A percentile compares a stretch with the other conserved stretches of the same genome.
These are phyloP conservation scores for Flaveria linearis DNA, from an alignment of 129 eudicot genomes.

Conservation along the genomic window DNA sequence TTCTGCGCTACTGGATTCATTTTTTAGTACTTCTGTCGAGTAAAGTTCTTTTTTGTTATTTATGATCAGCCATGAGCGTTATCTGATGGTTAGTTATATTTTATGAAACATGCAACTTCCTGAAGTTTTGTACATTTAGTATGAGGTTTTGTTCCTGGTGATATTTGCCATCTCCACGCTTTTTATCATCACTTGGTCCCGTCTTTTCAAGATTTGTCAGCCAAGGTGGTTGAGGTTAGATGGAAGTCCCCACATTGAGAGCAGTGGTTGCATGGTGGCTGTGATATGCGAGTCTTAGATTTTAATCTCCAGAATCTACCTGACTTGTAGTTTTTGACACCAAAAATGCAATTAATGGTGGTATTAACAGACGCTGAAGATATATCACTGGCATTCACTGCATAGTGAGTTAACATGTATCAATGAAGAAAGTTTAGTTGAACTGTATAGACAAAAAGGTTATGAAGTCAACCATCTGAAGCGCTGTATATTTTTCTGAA, in stretches of 20 bases:
- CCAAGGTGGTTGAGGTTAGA: background rate
- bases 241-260: background rate
- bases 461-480: constrained; percentile 16
- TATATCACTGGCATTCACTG: background rate
- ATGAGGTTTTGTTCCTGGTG: constrained; percentile 9
- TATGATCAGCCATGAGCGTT: constrained; percentile 12
- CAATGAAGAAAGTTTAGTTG: constrained; percentile 3
- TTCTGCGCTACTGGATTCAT: constrained; percentile 10
- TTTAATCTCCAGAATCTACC: constrained; percentile 19
- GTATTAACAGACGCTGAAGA: constrained; percentile 9
- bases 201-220: constrained; percentile 10
- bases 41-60: constrained; percentile 7
- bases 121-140: constrained; percentile 21
- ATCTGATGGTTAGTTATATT: constrained; percentile 16
- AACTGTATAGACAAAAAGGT: constrained; percentile 14
- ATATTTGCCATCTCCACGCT: background rate
- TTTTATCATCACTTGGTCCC: constrained; percentile 1
- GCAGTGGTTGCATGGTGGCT: constrained; percentile 9
- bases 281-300: constrained; percentile 10
- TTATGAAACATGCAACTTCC: constrained; percentile 6
- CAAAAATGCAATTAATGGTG: constrained; percentile 1
- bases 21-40: background rate
- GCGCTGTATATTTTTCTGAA: constrained; percentile 9
- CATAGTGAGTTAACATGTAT: background rate
- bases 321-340: constrained; percentile 15